A percentile compares a stretch with the other conserved stretches of the same genome.
phyloP scores from a whole-genome alignment of 768 basidiomycete genomes.

The Xerocomus spinulosus region DNA sequence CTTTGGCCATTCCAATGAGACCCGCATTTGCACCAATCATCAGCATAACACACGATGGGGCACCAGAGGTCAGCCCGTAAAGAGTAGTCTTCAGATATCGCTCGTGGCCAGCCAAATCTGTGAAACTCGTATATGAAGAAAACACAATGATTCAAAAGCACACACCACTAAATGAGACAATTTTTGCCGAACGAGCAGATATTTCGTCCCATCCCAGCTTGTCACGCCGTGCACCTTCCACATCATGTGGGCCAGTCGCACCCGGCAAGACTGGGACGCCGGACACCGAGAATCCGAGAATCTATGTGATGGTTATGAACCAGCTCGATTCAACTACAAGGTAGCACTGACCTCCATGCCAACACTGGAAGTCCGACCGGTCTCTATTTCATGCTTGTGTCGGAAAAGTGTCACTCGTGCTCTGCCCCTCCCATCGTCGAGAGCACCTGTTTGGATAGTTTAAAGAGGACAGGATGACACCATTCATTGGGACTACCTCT shows the following conservation, averaged over 20 bases:
- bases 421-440: slow-evolving; percentile 78
- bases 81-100: slow-evolving; percentile 89
- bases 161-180: slow-evolving; percentile 86
- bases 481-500: slow-evolving; percentile 50
- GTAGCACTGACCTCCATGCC: slow-evolving; percentile 83
- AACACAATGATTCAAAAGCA: neutral
- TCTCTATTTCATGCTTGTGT: slow-evolving; percentile 97
- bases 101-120: slow-evolving; percentile 95
- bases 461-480: slow-evolving; percentile 13
- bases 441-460: slow-evolving; percentile 43
- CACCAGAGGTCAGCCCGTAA: slow-evolving; percentile 91
- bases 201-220: slow-evolving; percentile 97
- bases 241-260: slow-evolving; percentile 49
- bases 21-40: slow-evolving; percentile 97
- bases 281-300: slow-evolving; percentile 78
- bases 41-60: slow-evolving; percentile 86
- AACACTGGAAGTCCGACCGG: slow-evolving; percentile 89
- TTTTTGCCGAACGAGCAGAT: slow-evolving; percentile 81
- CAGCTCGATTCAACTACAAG: neutral
- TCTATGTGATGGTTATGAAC: slow-evolving; percentile 40
- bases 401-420: slow-evolving; percentile 88
- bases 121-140: neutral
- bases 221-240: slow-evolving; percentile 69
- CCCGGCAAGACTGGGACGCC: slow-evolving; percentile 79
- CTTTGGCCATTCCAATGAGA: slow-evolving; percentile 88